Evolutionary conservation across 768 basidiomycete species (phyloP).

Genomic region (Vishniacozyma victoriae): DNA sequence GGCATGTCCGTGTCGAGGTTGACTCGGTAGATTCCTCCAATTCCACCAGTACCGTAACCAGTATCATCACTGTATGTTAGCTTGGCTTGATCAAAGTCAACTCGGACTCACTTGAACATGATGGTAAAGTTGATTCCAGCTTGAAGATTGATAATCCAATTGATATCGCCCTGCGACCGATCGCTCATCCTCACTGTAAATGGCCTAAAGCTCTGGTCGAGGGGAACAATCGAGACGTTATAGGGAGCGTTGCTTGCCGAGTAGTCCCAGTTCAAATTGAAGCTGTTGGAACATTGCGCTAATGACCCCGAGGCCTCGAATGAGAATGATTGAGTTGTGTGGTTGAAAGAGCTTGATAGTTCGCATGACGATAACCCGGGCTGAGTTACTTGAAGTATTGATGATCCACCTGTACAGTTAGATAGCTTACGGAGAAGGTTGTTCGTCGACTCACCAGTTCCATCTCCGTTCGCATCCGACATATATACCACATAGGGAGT

Average conservation of each 20-base stretch:
- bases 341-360: constrained; percentile 12
- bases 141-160: constrained; percentile 31
- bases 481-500: constrained; percentile 32
- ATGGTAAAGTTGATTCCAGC: constrained; percentile 30
- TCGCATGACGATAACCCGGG: constrained; percentile 19
- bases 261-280: constrained; percentile 27
- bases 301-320: constrained; percentile 25
- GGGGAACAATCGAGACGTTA: constrained; percentile 30
- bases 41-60: constrained; percentile 28
- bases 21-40: constrained; percentile 29
- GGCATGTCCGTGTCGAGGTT: too few species aligned
- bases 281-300: constrained; percentile 26
- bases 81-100: neutral
- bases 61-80: neutral
- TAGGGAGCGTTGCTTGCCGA: constrained; percentile 19
- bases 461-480: constrained; percentile 23
- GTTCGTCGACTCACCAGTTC: constrained; percentile 17
- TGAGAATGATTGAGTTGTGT: constrained; percentile 24
- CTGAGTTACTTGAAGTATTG: constrained; percentile 23
- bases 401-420: constrained; percentile 25
- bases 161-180: constrained; percentile 5
- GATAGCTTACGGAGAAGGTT: neutral
- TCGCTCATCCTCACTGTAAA: constrained; percentile 25
- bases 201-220: constrained; percentile 28
- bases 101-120: constrained; percentile 39